phyloP scores from a whole-genome alignment of 2,329 filamentous ascomycete species.

The Grosmannia serpens region DNA sequence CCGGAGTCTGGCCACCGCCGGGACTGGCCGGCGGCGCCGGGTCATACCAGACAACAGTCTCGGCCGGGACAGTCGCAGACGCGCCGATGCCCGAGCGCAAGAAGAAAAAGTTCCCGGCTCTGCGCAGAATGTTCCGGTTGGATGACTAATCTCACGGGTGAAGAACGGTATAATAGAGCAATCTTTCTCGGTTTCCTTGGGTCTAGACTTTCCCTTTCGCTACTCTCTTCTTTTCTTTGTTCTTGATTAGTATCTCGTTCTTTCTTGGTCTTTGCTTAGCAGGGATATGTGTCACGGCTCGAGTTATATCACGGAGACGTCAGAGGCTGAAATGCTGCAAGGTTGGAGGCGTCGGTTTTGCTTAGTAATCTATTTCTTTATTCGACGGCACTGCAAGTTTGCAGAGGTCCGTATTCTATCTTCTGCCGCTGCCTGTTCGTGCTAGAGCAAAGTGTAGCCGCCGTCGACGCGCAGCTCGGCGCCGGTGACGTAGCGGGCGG shows the following conservation, averaged over 20 bases:
- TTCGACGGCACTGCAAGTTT: neutral
- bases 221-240: neutral
- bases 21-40: constrained; percentile 4
- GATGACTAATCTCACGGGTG: constrained; percentile 20
- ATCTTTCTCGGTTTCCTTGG: neutral
- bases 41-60: constrained; percentile 2
- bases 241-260: neutral
- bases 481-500: constrained; percentile 58
- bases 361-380: neutral
- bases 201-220: neutral
- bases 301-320: neutral
- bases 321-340: too few relatives aligned
- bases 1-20: constrained; percentile 11
- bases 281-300: neutral
- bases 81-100: neutral
- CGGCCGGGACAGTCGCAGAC: neutral
- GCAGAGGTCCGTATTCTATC: neutral
- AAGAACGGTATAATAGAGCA: neutral
- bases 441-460: constrained; percentile 71
- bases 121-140: constrained; percentile 53
- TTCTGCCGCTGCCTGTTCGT: neutral
- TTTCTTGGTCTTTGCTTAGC: neutral
- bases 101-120: constrained; percentile 54
- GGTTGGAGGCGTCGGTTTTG: neutral
- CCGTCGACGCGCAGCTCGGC: constrained; percentile 76